Evolutionary conservation across 169 alveolate species (phyloP).

Genomic region (Plasmodium ovale): DNA sequence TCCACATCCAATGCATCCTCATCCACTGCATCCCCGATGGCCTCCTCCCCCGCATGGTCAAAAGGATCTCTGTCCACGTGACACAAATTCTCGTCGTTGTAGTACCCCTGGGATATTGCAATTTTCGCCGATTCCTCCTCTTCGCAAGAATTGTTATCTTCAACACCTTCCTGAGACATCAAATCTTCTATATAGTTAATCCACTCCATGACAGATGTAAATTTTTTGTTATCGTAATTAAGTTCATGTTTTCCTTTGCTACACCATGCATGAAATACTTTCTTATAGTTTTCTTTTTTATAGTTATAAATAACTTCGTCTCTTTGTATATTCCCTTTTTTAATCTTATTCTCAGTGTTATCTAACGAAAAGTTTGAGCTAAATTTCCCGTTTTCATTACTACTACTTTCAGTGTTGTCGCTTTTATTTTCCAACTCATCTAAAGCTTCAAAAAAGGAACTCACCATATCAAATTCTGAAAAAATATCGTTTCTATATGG

Average conservation of each 20-base stretch:
- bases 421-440: slow-evolving; percentile 70
- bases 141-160: background rate
- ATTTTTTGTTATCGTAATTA: slow-evolving; percentile 66
- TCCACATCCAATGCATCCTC: too few species aligned
- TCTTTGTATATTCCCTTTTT: slow-evolving; percentile 40
- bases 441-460: slow-evolving; percentile 65
- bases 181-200: slow-evolving; percentile 61
- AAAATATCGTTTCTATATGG: slow-evolving; percentile 68
- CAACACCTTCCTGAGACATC: slow-evolving; percentile 29
- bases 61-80: too few species aligned
- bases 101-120: background rate
- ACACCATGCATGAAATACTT: slow-evolving; percentile 74
- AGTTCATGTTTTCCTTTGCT: slow-evolving; percentile 71
- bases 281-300: slow-evolving; percentile 53
- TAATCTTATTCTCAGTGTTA: background rate
- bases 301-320: slow-evolving; percentile 71
- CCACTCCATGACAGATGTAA: slow-evolving; percentile 74
- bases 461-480: slow-evolving; percentile 68
- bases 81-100: slow-evolving; percentile 2
- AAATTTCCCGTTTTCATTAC: slow-evolving; percentile 52
- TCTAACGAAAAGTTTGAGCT: slow-evolving; percentile 48
- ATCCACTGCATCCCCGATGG: too few species aligned
- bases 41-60: too few species aligned
- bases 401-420: slow-evolving; percentile 59
- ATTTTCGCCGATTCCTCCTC: background rate